Evolutionary conservation across 2,329 filamentous ascomycete species (phyloP).

Genomic region (Pestalotiopsis sp.): DNA sequence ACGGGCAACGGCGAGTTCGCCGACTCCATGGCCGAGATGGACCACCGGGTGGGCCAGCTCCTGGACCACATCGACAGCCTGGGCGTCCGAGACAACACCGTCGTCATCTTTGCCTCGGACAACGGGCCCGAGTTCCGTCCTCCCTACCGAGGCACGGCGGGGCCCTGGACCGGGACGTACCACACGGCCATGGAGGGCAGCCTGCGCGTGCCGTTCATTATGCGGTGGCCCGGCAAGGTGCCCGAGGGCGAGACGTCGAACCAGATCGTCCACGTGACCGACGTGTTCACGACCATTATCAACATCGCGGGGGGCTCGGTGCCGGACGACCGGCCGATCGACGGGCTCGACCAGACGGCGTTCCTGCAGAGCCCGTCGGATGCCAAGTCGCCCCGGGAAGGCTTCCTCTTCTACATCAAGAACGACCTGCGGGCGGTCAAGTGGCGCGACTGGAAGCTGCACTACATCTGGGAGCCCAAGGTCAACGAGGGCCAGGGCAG

Average conservation of each 20-base stretch:
- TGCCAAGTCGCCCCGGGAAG: conserved; percentile 22
- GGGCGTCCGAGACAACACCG: conserved; percentile 31
- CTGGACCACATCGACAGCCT: conserved; percentile 33
- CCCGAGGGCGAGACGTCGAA: conserved; percentile 29
- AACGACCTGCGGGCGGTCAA: conserved; percentile 36
- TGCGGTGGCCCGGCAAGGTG: conserved; percentile 34
- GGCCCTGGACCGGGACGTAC: conserved; percentile 37
- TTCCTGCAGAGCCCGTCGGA: conserved; percentile 28
- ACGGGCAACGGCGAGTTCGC: background rate
- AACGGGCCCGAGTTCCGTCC: conserved; percentile 37
- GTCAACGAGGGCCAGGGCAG: conserved; percentile 25
- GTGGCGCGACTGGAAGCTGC: conserved; percentile 38
- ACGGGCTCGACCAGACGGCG: conserved; percentile 29
- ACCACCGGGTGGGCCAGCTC: conserved; percentile 27
- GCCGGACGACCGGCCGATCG: conserved; percentile 32
- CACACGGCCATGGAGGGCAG: conserved; percentile 40
- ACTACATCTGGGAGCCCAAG: conserved; percentile 36
- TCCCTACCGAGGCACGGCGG: conserved; percentile 34
- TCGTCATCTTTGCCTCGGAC: conserved; percentile 38
- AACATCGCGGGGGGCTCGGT: conserved; percentile 22
- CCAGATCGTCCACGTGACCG: conserved; percentile 35
- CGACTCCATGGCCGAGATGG: background rate
- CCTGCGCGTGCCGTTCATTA: conserved; percentile 36
- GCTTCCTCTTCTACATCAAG: conserved; percentile 37
- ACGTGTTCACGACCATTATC: conserved; percentile 33